Base-by-base conservation (phyloP, 2,329 filamentous ascomycete genomes). In the Colletotrichum agaves region DNA sequence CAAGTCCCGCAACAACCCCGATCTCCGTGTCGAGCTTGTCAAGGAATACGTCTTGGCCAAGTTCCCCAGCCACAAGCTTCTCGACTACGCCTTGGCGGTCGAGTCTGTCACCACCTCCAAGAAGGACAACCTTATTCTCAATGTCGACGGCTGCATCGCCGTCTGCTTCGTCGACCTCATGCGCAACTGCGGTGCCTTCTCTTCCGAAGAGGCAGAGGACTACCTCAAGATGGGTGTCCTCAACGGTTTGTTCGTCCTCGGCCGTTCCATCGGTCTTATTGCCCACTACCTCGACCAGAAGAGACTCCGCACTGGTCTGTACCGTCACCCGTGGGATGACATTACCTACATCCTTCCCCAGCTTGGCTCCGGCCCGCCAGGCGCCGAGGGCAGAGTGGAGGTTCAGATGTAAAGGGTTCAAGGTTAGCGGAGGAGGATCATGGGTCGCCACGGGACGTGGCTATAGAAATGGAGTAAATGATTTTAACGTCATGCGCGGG, bases 221-320 rank as follows among this genome's bases (percentile, higher is more conserved):
- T 99, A 99, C 88, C 90, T 99, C 79, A 90, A 90, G 83, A 99
- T 98, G 94, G 96, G 96, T 88, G 96, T 99, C 55, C 90, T 99
- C 76, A 99, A 99, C 88, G 96, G 96, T 86, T 92, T 99, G 70
- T 99, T 99, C 87, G 96, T 99, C 52, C 90, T 99, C 69, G 96
- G 96, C 78, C 92, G 96, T 79, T 93, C 90, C 82, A 99, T 99
- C 78, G 96, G 96, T 93, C 88, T 99, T 74, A 99, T 99, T 91
- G 96, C 96, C 78, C 96, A 99, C 85, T 98, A 95, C 89, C 91
- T 99, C 76, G 96, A 99, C 86, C 96, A 99, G 90, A 99, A 99
- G 94, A 91, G 96, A 83, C 89, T 99, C 82, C 92, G 95, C 77
- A 99, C 96, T 78, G 96, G 96, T 81, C 90, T 99, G 73, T 99